Base-by-base conservation (phyloP, 805 yeast species). In the Myxozyma kluyveri region DNA sequence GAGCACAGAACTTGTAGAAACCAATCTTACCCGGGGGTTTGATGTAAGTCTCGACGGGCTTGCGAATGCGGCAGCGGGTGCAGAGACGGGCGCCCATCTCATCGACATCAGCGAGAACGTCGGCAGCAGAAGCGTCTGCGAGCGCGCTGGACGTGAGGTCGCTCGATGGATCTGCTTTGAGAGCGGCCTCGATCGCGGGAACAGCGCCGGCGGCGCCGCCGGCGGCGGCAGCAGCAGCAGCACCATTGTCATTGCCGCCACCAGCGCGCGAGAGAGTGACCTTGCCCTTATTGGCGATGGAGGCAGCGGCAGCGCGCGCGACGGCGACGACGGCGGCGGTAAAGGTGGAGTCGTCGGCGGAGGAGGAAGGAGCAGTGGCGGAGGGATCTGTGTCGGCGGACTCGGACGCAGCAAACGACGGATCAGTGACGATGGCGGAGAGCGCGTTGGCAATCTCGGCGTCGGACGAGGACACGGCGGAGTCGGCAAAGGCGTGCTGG, bases 1-100 rank as follows among this genome's bases (percentile, higher is more conserved):
- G 36, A 10, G 18, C 45, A 29, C 59, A 54, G 48, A 51, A 49
- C 45, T 54, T 54, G 47, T 47, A 54, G n/a, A 41, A 26, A 5
- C 59, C 59, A 7, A 44, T 48, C 22, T 50, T 45, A 12, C 59
- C 59, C 3, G 54, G 31, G n/a, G 57, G 57, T 26, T 53, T 53
- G 24, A 45, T 38, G 33, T 45, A 53, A 5, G 45, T 19, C 12
- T 41, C 35, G 17, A 23, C 43, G 5, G 54, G 46, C 27, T 50
- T 49, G 35, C 35, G 43, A 7, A 40, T 26, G 23, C 50, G 49
- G 55, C 57, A 53, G 37, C 57, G 44, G 38, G 35, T 42, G 49
- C 57, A 53, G 27, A 43, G 36, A 7, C 49, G 44, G 12, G 42
- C 44, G 26, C 23, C 19, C 14, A 29, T n/a, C 4, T 17, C 32